Evolutionary conservation across 257 asterid species (phyloP).

Genomic region (Linderniella brevidens): DNA sequence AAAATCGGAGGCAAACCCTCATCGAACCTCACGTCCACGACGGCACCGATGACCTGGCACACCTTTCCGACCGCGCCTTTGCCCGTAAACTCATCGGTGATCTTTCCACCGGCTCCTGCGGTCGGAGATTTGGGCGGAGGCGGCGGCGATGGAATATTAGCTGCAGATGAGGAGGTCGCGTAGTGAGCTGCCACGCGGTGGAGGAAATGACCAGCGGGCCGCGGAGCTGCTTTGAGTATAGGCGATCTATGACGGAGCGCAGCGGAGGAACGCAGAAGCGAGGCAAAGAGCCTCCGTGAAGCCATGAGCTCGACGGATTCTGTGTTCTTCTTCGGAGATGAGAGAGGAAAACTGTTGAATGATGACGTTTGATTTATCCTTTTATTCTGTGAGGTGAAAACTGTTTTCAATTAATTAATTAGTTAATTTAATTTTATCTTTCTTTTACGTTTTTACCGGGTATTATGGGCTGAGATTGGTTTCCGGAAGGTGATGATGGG

Average conservation of each 20-base stretch:
- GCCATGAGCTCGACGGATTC: slow-evolving; percentile 24
- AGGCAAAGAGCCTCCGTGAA: slow-evolving; percentile 77
- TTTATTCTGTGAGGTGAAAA: too few relatives aligned
- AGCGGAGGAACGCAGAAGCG: slow-evolving; percentile 51
- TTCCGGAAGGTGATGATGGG: too few relatives aligned
- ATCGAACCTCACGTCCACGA: slow-evolving; percentile 68
- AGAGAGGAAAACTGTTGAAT: too few relatives aligned
- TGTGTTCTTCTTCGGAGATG: too few relatives aligned
- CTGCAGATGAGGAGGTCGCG: slow-evolving; percentile 42
- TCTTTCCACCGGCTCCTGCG: slow-evolving; percentile 33
- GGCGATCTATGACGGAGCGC: slow-evolving; percentile 27
- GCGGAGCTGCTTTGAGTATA: slow-evolving; percentile 19
- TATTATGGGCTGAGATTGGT: too few relatives aligned
- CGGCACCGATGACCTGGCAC: slow-evolving; percentile 91
- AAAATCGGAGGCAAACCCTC: slow-evolving; percentile 80
- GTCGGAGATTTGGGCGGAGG: slow-evolving; percentile 20
- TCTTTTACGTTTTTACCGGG: too few relatives aligned
- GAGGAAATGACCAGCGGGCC: slow-evolving; percentile 50
- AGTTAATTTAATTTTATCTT: too few relatives aligned
- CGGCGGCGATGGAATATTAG: slow-evolving; percentile 24
- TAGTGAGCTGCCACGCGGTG: slow-evolving; percentile 44
- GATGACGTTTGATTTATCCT: too few relatives aligned
- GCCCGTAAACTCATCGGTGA: slow-evolving; percentile 76
- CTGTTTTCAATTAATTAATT: too few relatives aligned
- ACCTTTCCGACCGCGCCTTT: slow-evolving; percentile 57